Evolutionary conservation across 176 grass and related monocot species (phyloP).

Genomic region (Cenchrus americanus): DNA sequence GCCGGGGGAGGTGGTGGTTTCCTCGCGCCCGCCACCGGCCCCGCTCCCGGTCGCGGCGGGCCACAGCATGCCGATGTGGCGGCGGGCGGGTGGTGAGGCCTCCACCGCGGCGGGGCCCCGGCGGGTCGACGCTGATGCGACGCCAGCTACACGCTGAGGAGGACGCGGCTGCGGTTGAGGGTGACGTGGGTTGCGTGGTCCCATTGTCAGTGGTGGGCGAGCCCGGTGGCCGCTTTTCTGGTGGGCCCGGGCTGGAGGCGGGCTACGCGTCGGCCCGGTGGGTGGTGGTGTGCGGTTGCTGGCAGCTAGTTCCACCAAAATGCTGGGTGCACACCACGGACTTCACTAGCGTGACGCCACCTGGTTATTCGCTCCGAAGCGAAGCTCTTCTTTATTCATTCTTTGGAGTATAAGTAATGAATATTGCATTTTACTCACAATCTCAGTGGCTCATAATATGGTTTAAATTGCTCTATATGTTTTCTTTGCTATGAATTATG

Average conservation of each 20-base stretch:
- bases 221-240: background rate
- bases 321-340: constrained; percentile 15
- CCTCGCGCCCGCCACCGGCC: background rate
- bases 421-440: background rate
- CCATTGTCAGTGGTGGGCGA: constrained; percentile 22
- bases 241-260: constrained; percentile 1
- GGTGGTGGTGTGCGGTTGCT: constrained; percentile 35
- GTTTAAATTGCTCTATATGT: background rate
- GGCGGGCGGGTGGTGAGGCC: background rate
- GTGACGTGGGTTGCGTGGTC: constrained; percentile 36
- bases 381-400: too few relatives aligned
- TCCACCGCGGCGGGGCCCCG: background rate
- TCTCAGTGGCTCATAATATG: background rate
- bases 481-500: background rate
- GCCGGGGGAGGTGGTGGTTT: constrained; percentile 27
- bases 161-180: constrained; percentile 42
- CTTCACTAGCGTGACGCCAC: background rate
- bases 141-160: constrained; percentile 54
- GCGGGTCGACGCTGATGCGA: constrained; percentile 50
- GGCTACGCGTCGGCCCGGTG: constrained; percentile 41
- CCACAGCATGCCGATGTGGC: constrained; percentile 22
- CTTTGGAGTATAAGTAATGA: background rate
- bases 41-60: background rate
- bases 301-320: background rate
- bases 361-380: background rate